A percentile compares a stretch with the other conserved stretches of the same genome.
phyloP scores from a whole-genome alignment of 2,329 filamentous ascomycete genomes.

The Daldinia eschscholtzii region DNA sequence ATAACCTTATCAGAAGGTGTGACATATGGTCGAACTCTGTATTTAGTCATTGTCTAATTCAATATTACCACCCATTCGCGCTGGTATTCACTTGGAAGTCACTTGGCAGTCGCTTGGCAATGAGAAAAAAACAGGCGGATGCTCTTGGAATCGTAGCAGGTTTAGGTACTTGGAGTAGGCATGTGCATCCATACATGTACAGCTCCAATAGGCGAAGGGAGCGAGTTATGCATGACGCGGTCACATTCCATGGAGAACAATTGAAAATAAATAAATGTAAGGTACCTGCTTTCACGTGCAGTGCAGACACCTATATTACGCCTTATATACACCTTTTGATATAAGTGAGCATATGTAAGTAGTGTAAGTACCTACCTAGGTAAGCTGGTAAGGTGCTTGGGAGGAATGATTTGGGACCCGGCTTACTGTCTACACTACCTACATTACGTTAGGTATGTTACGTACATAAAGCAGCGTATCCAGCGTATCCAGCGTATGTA shows the following conservation, averaged over 20 bases:
- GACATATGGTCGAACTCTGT: constrained; percentile 5
- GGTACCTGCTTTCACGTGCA: constrained; percentile 37
- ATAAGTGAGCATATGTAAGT: background rate
- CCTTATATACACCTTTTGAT: background rate
- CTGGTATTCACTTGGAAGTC: background rate
- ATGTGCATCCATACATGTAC: constrained; percentile 10
- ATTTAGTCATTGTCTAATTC: background rate
- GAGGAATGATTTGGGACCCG: constrained; percentile 2
- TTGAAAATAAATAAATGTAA: constrained; percentile 20
- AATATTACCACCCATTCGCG: constrained; percentile 3
- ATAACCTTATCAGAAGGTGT: constrained; percentile 10
- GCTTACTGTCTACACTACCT: background rate
- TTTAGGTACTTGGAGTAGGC: background rate
- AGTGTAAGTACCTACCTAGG: background rate
- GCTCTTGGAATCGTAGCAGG: background rate
- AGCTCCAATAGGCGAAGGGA: constrained; percentile 2
- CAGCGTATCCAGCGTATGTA: background rate
- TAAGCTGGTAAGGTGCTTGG: background rate
- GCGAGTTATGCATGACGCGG: constrained; percentile 14
- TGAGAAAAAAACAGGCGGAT: background rate
- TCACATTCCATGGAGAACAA: constrained; percentile 13
- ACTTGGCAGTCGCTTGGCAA: constrained; percentile 10
- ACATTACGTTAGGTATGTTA: background rate
- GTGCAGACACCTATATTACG: background rate
- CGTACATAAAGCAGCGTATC: background rate